A percentile compares a stretch with the other conserved stretches of the same genome.
These are phyloP conservation scores for Pythium utonaiense DNA, from an alignment of 352 stramenopile genomes.

Conservation along the genomic window DNA sequence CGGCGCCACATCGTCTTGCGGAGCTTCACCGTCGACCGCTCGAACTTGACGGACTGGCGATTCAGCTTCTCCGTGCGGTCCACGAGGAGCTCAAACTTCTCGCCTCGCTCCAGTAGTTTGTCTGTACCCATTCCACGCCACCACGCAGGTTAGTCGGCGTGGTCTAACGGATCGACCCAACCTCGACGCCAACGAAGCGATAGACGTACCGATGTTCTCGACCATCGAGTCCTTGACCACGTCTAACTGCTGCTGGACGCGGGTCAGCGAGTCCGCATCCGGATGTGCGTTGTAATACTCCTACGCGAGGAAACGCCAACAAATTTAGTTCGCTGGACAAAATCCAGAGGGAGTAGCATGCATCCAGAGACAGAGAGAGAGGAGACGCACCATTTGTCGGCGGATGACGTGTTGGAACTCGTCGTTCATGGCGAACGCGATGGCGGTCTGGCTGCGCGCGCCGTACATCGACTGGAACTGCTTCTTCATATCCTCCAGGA, in stretches of 20 bases:
- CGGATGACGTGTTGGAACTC: slow-evolving; percentile 95
- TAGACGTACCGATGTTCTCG: slow-evolving; percentile 92
- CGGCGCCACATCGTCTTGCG: slow-evolving; percentile 85
- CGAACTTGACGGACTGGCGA: slow-evolving; percentile 96
- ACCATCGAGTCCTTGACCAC: slow-evolving; percentile 99
- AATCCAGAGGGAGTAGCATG: too few relatives aligned
- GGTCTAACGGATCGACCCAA: neutral
- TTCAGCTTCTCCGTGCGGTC: slow-evolving; percentile 95
- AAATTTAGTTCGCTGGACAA: neutral
- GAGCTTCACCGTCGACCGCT: slow-evolving; percentile 88
- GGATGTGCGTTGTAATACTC: slow-evolving; percentile 88
- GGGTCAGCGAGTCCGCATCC: slow-evolving; percentile 89
- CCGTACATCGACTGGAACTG: slow-evolving; percentile 87
- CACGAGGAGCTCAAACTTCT: slow-evolving; percentile 97
- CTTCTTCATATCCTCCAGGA: slow-evolving; percentile 96
- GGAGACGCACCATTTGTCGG: slow-evolving; percentile 82
- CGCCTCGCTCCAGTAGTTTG: slow-evolving; percentile 96
- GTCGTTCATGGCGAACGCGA: slow-evolving; percentile 98
- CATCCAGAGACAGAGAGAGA: neutral
- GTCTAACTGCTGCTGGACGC: slow-evolving; percentile 95
- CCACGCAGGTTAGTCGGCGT: neutral
- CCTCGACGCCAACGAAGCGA: neutral
- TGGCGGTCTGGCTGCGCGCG: slow-evolving; percentile 80
- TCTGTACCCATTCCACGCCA: too few relatives aligned
- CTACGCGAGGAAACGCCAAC: slow-evolving; percentile 13